A percentile compares a stretch with the other conserved stretches of the same genome.
Conservation (phyloP, 1,284 basidiomycete species). For the Cutaneotrichosporon arboriforme region DNA sequence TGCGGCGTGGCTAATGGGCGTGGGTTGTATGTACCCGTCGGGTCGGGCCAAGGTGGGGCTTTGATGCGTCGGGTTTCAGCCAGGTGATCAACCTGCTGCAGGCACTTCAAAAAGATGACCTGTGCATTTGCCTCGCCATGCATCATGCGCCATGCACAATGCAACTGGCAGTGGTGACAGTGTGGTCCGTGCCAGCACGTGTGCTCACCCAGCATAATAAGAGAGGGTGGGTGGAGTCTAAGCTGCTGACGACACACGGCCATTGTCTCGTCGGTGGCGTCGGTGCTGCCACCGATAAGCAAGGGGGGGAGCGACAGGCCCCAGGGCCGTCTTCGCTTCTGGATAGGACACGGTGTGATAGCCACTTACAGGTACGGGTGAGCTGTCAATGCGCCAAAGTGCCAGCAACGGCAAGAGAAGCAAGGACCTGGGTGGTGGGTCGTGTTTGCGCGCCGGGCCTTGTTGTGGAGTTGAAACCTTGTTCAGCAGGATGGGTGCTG, state of each 20-base stretch:
- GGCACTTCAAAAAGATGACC: no score
- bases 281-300: neutral
- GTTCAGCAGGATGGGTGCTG: neutral
- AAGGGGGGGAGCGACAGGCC: conserved; percentile 7
- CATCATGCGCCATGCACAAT: neutral
- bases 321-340: conserved; percentile 5
- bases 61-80: neutral
- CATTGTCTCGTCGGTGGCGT: neutral
- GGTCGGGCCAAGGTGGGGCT: neutral
- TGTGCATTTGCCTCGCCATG: no score
- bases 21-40: neutral
- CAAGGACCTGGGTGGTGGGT: no score
- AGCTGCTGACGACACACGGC: neutral
- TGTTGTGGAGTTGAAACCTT: no score
- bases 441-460: no score
- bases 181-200: no score
- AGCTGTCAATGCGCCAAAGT: no score
- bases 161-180: neutral
- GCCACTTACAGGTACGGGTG: conserved; percentile 12
- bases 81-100: no score
- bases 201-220: no score
- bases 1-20: neutral
- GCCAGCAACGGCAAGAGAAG: no score
- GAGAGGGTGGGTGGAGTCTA: no score
- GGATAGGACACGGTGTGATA: conserved; percentile 2